Evolutionary conservation across 805 yeast species (phyloP), one percentile per base, ranked within the genome.

Genomic region (Teunomyces kruisii): DNA sequence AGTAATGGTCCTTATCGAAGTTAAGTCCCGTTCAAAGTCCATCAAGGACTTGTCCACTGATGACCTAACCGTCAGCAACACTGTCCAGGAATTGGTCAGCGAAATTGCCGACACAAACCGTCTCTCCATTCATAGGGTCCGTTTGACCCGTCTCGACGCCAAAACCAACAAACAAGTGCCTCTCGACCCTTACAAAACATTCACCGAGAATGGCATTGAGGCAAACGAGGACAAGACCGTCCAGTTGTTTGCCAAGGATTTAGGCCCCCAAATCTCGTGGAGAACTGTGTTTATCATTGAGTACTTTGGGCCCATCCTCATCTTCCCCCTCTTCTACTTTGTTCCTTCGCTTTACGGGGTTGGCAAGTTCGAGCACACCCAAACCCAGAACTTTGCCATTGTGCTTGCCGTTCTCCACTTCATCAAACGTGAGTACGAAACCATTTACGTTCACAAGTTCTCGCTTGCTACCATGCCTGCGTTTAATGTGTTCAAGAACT

Each of bases 251-350:
- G 86, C 86, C 44, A 91, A 92, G 64, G 99, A 92, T 60, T 72
- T 92, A 49, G 99, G 99, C 15, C 90, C 91, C 0, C 99, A 94
- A 67, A 80, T 94, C 47, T 83, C 84, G 4, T 94, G 97, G 97
- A 79, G 86, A 67, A 78, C 89, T 3, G 98, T 92, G n/a, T 94
- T 83, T 60, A 55, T 88, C 42, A 70, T 88, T 51, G 99, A 94
- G 68, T 94, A 94, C 62, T 55, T 87, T 13, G 98, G 98, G 2
- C 99, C 99, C 8, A 70, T 94, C 45, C 38, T 91, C 32, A 75
- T 92, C 57, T 97, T 91, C 64, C 78, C 88, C 1, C 45, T 88
- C 13, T 70, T 86, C 44, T 92, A 81, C 62, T 74, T 64, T 44
- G 61, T 55, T 12, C 43, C 52, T 12, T 51, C 67, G 39, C 58